Percentiles rank a stretch among this genome's conserved stretches.
Evolutionary conservation across 1,284 basidiomycete genomes (phyloP).

Genomic region (Leccinum pachyderme): DNA sequence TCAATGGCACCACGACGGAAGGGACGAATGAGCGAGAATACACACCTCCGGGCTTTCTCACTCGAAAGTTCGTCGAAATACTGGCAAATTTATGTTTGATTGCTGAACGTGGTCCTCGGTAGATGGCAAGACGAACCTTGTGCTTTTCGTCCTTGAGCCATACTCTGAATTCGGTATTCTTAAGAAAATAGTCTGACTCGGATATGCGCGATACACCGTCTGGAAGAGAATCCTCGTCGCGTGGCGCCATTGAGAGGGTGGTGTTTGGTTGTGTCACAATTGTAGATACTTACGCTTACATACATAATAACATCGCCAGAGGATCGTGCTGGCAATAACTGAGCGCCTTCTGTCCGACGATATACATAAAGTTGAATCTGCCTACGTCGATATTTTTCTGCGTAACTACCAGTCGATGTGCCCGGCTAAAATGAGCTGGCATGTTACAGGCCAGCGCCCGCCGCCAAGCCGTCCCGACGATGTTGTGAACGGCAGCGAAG

Average conservation of each 20-base stretch:
- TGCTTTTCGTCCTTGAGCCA: constrained; percentile 79
- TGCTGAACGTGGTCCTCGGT: no score
- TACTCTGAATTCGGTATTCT: constrained; percentile 70
- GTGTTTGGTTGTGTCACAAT: constrained; percentile 15
- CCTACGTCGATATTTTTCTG: no score
- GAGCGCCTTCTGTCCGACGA: no score
- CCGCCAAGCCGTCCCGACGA: no score
- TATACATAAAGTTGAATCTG: no score
- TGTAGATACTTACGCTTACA: no score
- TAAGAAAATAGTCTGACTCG: constrained; percentile 76
- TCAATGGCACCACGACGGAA: constrained; percentile 7
- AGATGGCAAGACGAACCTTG: constrained; percentile 48
- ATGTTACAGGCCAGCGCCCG: no score
- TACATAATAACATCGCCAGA: no score
- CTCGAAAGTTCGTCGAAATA: constrained; percentile 77
- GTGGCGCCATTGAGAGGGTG: constrained; percentile 1
- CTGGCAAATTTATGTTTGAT: constrained; percentile 33
- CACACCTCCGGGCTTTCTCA: constrained; percentile 68
- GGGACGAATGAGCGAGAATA: constrained; percentile 21
- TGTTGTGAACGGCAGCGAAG: no score
- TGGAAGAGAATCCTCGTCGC: constrained; percentile 41
- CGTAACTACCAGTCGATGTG: no score
- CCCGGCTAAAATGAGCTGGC: no score
- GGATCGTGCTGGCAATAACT: no score
- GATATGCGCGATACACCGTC: constrained; percentile 54